Base-by-base conservation (phyloP, 306 rosid genomes). In the Citrullus mucosospermus region DNA sequence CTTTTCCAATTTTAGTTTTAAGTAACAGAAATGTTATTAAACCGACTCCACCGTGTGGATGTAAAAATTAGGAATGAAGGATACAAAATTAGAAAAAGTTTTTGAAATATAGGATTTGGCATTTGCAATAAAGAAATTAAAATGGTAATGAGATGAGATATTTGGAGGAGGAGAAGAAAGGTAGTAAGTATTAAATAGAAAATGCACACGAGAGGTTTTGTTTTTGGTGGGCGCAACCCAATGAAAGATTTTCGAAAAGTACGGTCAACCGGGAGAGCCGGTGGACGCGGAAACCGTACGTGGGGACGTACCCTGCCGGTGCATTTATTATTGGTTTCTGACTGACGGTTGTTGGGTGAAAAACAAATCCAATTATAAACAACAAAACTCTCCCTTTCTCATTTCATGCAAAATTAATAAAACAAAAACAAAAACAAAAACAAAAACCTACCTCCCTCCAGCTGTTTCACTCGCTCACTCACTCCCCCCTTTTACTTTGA, bases 261-360 rank as follows among this genome's bases (percentile, higher is more conserved):
- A 70, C 77, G 77, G 77, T 71, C 15, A 71, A 48, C 59, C n/a
- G 58, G 77, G 13, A 25, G 43, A 44, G 58, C 76, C 77, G 77
- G 77, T 71, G 77, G 77, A 71, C 77, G 58, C 77, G 77, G 77
- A 71, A 71, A 71, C 59, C 77, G 77, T 71, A 71, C 43, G 58
- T 20, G 39, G 20, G 58, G 59, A 12, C 75, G 75, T 69, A 69
- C 59, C 77, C 44, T 34, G 30, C 68, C 77, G 77, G 77, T 71
- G 77, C 57, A 28, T 71, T 71, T 8, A 46, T 48, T 48, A 71
- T 6, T 71, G 22, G 1, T 22, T 28, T 20, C 13, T 71, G 12
- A 71, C 28, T 71, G 12, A 71, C 17, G 53, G 50, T 66, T 66
- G 51, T 67, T 67, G 53, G 16, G 5, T 32, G n/a, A 2, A 50